Evolutionary conservation across 2,329 filamentous ascomycete species (phyloP).

Genomic region (Westerdykella aurantiaca): DNA sequence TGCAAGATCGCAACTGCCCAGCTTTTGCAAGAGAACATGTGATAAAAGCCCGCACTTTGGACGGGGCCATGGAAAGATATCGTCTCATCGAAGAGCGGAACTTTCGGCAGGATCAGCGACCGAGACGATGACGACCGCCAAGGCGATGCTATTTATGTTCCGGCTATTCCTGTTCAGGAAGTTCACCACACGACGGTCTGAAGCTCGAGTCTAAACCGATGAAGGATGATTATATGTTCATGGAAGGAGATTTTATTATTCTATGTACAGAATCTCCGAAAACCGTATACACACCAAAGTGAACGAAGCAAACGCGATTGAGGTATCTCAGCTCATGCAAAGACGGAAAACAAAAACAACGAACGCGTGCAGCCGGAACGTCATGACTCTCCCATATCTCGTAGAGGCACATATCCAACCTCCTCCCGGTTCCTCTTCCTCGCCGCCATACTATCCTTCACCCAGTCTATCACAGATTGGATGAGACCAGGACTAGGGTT

Average conservation of each 20-base stretch:
- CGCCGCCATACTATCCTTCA: constrained; percentile 25
- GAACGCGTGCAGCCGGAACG: background rate
- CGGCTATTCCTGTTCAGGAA: too few species aligned
- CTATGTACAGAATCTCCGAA: background rate
- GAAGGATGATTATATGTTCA: too few species aligned
- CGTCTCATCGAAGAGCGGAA: too few species aligned
- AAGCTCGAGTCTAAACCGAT: too few species aligned
- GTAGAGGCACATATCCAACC: constrained; percentile 43
- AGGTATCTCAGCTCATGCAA: background rate
- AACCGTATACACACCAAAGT: background rate
- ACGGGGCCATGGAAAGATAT: too few species aligned
- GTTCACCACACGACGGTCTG: too few species aligned
- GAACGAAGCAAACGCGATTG: background rate
- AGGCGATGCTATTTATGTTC: too few species aligned
- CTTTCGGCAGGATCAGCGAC: background rate
- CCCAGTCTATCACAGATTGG: constrained; percentile 21
- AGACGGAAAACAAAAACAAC: background rate
- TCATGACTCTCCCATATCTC: constrained; percentile 35
- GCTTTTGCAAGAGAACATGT: too few species aligned
- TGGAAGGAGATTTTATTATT: background rate
- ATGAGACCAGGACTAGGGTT: constrained; percentile 17
- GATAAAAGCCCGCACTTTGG: too few species aligned
- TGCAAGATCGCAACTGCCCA: too few species aligned
- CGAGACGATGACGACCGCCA: background rate
- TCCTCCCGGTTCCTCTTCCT: constrained; percentile 36